A percentile compares a stretch with the other conserved stretches of the same genome.
phyloP scores from a whole-genome alignment of 192 early-diverging fungal genomes.

The Backusella psychrophila region DNA sequence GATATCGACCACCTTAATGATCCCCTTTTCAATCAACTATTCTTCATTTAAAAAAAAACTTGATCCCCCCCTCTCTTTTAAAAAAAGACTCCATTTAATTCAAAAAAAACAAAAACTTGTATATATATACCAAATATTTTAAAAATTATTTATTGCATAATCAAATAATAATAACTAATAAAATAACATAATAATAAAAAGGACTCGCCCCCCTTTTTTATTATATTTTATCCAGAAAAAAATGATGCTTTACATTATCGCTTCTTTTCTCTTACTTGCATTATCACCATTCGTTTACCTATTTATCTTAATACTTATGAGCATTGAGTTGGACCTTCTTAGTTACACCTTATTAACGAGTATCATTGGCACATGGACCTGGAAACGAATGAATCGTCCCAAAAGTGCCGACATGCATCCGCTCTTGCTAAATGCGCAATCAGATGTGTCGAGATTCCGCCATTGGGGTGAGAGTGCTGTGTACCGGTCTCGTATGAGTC shows the following conservation, averaged over 20 bases:
- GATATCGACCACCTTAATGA: conserved; percentile 1
- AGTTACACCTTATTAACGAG: conserved; percentile 39
- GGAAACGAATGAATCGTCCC: conserved; percentile 34
- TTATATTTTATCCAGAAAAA: background rate
- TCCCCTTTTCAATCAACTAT: conserved; percentile 6
- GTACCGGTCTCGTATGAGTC: conserved; percentile 47
- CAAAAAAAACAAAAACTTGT: background rate
- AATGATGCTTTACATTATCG: background rate
- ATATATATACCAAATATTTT: background rate
- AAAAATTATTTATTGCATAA: background rate
- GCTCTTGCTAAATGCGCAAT: conserved; percentile 51
- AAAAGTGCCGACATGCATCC: conserved; percentile 59
- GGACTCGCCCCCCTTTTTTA: background rate
- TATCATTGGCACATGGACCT: conserved; percentile 35
- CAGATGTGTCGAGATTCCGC: conserved; percentile 43
- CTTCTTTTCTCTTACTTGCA: background rate
- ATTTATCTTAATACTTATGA: conserved; percentile 5
- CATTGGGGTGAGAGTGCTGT: conserved; percentile 51
- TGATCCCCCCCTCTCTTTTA: background rate
- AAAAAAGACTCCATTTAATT: background rate
- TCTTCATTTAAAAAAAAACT: background rate
- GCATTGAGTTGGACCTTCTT: conserved; percentile 46
- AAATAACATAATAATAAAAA: background rate
- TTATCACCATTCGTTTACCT: background rate
- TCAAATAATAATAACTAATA: background rate